Evolutionary conservation across 257 asterid genomes (phyloP).

Genomic region (Jaltomata sinuosa): DNA sequence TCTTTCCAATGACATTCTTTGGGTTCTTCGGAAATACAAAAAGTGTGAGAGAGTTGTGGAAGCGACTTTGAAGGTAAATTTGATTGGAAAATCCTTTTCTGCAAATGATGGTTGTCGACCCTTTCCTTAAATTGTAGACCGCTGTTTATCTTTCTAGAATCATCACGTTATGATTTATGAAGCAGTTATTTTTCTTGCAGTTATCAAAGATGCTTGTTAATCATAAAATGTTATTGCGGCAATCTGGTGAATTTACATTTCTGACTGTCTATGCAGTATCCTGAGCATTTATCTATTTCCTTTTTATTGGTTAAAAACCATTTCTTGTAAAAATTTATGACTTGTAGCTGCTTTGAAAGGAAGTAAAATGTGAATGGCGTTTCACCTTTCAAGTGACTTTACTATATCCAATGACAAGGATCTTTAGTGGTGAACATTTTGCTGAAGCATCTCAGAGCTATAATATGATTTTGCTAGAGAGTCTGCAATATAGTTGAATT

Average conservation of each 20-base stretch:
- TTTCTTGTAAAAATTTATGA: background rate
- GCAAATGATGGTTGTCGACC: background rate
- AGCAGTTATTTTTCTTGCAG: background rate
- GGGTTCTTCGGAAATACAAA: slow-evolving; percentile 67
- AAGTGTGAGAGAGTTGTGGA: slow-evolving; percentile 70
- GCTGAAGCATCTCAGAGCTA: background rate
- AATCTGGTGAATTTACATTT: background rate
- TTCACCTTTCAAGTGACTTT: background rate
- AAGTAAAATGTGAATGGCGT: background rate
- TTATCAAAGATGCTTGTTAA: background rate
- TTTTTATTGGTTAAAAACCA: background rate
- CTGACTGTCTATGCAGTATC: background rate
- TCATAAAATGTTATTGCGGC: background rate
- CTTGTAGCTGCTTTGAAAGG: background rate
- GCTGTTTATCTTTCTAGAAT: background rate
- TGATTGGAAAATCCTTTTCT: background rate
- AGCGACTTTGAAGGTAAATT: slow-evolving; percentile 80
- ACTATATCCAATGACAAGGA: background rate
- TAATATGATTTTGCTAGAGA: background rate
- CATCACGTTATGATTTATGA: background rate
- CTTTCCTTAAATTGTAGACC: background rate
- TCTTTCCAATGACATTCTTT: slow-evolving; percentile 62
- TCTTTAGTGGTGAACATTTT: background rate
- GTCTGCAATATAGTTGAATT: background rate
- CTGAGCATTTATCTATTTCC: background rate